A percentile compares a stretch with the other conserved stretches of the same genome.
These are phyloP conservation scores for Pseudocercospora fijiensis DNA, from an alignment of 2,329 filamentous ascomycete species.

Conservation along the genomic window DNA sequence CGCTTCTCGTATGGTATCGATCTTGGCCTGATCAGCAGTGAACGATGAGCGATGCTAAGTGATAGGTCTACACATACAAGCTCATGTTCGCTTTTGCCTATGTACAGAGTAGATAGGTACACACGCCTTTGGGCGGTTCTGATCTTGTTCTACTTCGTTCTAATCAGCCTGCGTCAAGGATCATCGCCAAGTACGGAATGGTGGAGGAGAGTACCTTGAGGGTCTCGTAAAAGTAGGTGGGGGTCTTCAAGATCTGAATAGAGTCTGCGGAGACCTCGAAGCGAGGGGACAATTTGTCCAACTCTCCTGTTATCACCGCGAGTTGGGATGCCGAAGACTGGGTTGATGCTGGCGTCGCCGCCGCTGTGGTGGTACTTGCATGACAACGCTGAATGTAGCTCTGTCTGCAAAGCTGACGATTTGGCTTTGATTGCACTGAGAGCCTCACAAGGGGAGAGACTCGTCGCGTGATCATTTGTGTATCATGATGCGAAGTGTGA, in stretches of 20 bases:
- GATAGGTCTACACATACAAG: conserved; percentile 53
- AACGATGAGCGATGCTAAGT: background rate
- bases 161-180: conserved; percentile 12
- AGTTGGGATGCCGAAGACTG: conserved; percentile 52
- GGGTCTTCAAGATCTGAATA: conserved; percentile 75
- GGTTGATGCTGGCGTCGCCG: conserved; percentile 22
- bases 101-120: conserved; percentile 94
- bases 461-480: conserved; percentile 34
- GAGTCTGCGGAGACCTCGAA: conserved; percentile 82
- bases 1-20: conserved; percentile 72
- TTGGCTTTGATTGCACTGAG: conserved; percentile 10
- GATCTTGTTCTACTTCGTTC: conserved; percentile 67
- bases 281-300: conserved; percentile 86
- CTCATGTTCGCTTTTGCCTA: conserved; percentile 89
- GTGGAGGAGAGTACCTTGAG: conserved; percentile 65
- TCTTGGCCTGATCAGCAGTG: conserved; percentile 46
- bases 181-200: background rate
- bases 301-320: conserved; percentile 65
- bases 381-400: conserved; percentile 26
- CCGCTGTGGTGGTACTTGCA: conserved; percentile 30
- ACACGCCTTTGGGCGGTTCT: conserved; percentile 72
- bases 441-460: conserved; percentile 30
- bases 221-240: conserved; percentile 85
- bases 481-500: conserved; percentile 17
- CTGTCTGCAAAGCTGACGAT: conserved; percentile 13